These are phyloP conservation scores for Talaromyces amestolkiae DNA, from an alignment of 2,329 filamentous ascomycete genomes.

Conservation along the genomic window DNA sequence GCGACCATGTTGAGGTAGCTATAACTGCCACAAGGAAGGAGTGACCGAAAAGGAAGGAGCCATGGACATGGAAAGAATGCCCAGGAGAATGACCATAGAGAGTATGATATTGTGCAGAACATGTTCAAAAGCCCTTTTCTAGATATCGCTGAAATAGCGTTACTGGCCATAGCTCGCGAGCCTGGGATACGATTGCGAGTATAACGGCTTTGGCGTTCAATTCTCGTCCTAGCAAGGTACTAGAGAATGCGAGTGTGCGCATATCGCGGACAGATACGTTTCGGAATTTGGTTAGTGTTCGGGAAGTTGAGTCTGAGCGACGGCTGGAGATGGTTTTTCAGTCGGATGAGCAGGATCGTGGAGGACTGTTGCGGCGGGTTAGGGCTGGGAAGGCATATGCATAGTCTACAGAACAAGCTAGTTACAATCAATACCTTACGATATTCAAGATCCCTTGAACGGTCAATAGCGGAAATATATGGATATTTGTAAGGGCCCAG, in stretches of 20 bases:
- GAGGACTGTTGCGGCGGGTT: not conserved
- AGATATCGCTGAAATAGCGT: too few relatives aligned
- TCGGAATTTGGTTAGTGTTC: slow-evolving; percentile 15
- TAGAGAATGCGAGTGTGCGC: slow-evolving; percentile 16
- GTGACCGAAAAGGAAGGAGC: too few relatives aligned
- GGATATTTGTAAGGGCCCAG: too few relatives aligned
- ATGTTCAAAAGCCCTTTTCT: too few relatives aligned
- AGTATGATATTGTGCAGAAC: too few relatives aligned
- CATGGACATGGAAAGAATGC: too few relatives aligned
- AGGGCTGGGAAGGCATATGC: slow-evolving; percentile 1
- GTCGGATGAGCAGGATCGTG: slow-evolving; percentile 9
- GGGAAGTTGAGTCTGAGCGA: slow-evolving; percentile 14
- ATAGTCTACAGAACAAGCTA: not conserved
- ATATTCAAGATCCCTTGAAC: not conserved
- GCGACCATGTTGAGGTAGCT: too few relatives aligned
- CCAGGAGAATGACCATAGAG: too few relatives aligned
- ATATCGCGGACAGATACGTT: slow-evolving; percentile 15
- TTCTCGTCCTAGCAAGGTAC: slow-evolving; percentile 12
- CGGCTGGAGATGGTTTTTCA: slow-evolving; percentile 19
- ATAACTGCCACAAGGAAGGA: too few relatives aligned
- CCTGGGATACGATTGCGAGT: slow-evolving; percentile 14
- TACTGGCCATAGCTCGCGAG: slow-evolving; percentile 6
- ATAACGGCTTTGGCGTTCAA: slow-evolving; percentile 19
- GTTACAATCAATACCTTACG: not conserved
- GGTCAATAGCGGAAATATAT: too few relatives aligned